A percentile compares a stretch with the other conserved stretches of the same genome.
These are phyloP conservation scores for Grosmannia serpens DNA, from an alignment of 2,329 filamentous ascomycete species.

Conservation along the genomic window DNA sequence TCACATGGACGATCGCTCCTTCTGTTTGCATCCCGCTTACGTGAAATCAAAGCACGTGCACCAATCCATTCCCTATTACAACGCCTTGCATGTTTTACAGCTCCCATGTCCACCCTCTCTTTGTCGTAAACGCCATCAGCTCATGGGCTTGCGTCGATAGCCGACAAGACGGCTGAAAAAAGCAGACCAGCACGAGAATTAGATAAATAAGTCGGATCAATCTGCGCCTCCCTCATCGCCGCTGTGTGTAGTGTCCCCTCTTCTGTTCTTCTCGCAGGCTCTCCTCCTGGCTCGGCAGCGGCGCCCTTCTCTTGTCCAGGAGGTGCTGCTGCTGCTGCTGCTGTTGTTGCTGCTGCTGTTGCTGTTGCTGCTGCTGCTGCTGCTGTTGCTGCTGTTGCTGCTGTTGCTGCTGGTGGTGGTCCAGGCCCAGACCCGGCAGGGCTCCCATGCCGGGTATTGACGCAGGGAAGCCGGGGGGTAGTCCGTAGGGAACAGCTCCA, in stretches of 20 bases:
- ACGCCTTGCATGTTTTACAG: background rate
- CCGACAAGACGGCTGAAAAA: background rate
- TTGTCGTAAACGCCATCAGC: background rate
- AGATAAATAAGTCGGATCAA: background rate
- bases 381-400: too few relatives aligned
- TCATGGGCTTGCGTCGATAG: background rate
- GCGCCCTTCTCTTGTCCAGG: conserved; percentile 40
- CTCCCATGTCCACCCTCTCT: background rate
- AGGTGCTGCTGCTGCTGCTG: too few relatives aligned
- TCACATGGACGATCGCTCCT: too few relatives aligned
- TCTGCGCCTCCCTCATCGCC: conserved; percentile 8
- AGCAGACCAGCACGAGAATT: background rate
- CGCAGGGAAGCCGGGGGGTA: conserved; percentile 18
- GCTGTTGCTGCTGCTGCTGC: too few relatives aligned
- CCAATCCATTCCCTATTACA: background rate
- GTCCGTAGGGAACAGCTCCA: conserved; percentile 14
- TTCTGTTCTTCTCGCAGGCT: conserved; percentile 69
- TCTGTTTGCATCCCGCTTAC: too few relatives aligned
- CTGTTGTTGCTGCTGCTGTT: too few relatives aligned
- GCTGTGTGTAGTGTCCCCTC: conserved; percentile 47
- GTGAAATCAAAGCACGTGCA: background rate
- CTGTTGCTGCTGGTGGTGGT: conserved; percentile 16
- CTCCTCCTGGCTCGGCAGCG: conserved; percentile 74
- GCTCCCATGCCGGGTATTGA: conserved; percentile 18
- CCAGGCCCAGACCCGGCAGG: conserved; percentile 21